phyloP scores from a whole-genome alignment of 2,329 filamentous ascomycete species.

The Beauveria bassiana region DNA sequence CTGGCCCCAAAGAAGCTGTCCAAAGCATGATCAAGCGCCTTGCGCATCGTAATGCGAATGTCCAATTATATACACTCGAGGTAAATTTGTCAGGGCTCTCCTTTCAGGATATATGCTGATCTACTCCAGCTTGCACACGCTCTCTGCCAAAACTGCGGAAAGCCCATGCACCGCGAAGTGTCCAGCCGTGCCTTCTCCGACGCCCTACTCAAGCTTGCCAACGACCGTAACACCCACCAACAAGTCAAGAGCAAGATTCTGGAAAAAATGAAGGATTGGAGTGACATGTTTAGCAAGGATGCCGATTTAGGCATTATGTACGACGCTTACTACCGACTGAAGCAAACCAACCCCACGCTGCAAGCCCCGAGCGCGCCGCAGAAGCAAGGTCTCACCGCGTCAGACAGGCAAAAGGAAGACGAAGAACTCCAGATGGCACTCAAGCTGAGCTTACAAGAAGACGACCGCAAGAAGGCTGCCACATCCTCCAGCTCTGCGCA shows the following conservation, averaged over 20 bases:
- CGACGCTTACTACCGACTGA: constrained; percentile 83
- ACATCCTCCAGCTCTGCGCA: constrained; percentile 25
- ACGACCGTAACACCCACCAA: constrained; percentile 90
- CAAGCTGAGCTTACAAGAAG: constrained; percentile 86
- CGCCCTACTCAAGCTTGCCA: constrained; percentile 79
- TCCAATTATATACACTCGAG: constrained; percentile 91
- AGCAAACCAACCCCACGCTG: constrained; percentile 76
- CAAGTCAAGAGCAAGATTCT: constrained; percentile 97
- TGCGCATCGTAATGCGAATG: constrained; percentile 89
- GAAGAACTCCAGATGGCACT: constrained; percentile 96
- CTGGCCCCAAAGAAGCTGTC: constrained; percentile 72
- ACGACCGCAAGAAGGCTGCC: constrained; percentile 51
- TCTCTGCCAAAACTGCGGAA: constrained; percentile 84
- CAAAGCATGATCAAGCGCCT: constrained; percentile 86
- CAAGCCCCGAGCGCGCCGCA: constrained; percentile 87
- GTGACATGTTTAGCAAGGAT: constrained; percentile 85
- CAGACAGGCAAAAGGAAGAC: constrained; percentile 90
- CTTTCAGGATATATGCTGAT: constrained; percentile 11
- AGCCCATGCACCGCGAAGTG: constrained; percentile 79
- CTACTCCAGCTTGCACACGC: constrained; percentile 69
- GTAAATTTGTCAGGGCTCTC: constrained; percentile 29
- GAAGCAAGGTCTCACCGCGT: constrained; percentile 83
- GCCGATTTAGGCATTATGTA: constrained; percentile 96
- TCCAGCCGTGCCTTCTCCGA: constrained; percentile 92
- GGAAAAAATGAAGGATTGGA: constrained; percentile 94